Evolutionary conservation across 768 basidiomycete genomes (phyloP).

Genomic region (Suillus lakei): DNA sequence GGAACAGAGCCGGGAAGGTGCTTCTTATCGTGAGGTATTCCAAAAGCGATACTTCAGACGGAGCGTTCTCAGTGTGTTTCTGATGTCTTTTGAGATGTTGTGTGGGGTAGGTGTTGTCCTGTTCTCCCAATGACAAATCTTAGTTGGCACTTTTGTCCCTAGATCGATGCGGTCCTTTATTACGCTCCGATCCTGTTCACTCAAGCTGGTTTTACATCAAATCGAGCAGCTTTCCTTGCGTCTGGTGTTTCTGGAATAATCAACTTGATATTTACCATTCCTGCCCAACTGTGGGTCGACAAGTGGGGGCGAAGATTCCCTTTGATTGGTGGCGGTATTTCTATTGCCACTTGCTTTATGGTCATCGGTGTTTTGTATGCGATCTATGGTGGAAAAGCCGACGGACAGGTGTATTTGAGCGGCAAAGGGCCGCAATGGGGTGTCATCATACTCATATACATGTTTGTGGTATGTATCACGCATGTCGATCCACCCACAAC

Average conservation of each 20-base stretch:
- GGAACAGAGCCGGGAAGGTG: slow-evolving; percentile 21
- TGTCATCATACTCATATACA: slow-evolving; percentile 51
- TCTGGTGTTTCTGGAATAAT: slow-evolving; percentile 55
- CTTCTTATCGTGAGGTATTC: slow-evolving; percentile 33
- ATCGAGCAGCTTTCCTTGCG: slow-evolving; percentile 53
- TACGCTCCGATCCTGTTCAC: slow-evolving; percentile 54
- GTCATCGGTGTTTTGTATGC: slow-evolving; percentile 51
- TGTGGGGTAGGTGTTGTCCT: slow-evolving; percentile 24
- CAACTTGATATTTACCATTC: slow-evolving; percentile 44
- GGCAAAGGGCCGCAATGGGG: slow-evolving; percentile 37
- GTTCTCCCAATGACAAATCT: background rate
- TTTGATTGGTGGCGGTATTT: slow-evolving; percentile 47
- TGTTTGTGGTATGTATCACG: slow-evolving; percentile 41
- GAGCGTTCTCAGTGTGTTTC: slow-evolving; percentile 45
- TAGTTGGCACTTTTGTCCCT: background rate
- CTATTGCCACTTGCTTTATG: slow-evolving; percentile 44
- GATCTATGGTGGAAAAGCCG: slow-evolving; percentile 36
- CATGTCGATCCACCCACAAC: background rate
- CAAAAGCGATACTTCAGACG: slow-evolving; percentile 35
- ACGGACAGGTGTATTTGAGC: slow-evolving; percentile 27
- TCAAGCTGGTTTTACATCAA: slow-evolving; percentile 53
- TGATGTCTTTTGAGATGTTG: slow-evolving; percentile 50
- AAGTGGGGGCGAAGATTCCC: slow-evolving; percentile 42
- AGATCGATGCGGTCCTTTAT: slow-evolving; percentile 37
- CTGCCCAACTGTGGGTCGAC: slow-evolving; percentile 44